phyloP scores from a whole-genome alignment of 306 rosid species.

The Arachis hypogaea region DNA sequence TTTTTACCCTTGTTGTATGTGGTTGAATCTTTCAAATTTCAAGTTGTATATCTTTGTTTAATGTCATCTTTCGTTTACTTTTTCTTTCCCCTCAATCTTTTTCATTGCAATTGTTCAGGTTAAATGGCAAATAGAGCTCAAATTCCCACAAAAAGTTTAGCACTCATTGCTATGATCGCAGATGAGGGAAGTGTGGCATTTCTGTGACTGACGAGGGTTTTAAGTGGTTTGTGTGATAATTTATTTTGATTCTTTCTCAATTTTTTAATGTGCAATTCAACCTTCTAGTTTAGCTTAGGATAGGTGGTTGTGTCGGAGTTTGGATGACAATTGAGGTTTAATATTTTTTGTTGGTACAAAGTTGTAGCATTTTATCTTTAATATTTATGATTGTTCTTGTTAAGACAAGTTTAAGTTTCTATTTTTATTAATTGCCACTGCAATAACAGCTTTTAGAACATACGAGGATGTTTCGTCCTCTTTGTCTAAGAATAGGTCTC shows the following conservation, averaged over 20 bases:
- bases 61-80: not conserved
- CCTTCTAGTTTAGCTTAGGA: no score
- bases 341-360: no score
- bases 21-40: not conserved
- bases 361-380: not conserved
- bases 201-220: conserved; percentile 27
- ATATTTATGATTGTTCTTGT: not conserved
- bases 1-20: no score
- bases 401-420: not conserved
- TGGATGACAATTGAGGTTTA: no score
- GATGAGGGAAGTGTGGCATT: conserved; percentile 62
- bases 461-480: no score
- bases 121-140: conserved; percentile 67
- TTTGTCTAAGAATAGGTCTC: no score
- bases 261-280: no score
- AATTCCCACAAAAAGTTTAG: conserved; percentile 56
- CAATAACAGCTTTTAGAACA: no score
- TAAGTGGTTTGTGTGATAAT: not conserved
- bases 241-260: not conserved
- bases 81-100: not conserved
- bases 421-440: no score
- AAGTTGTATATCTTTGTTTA: not conserved
- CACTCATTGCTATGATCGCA: conserved; percentile 88
- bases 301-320: no score
- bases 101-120: conserved; percentile 11